These are phyloP conservation scores for Scedosporium aurantiacum DNA, from an alignment of 2,329 filamentous ascomycete genomes.

Conservation along the genomic window DNA sequence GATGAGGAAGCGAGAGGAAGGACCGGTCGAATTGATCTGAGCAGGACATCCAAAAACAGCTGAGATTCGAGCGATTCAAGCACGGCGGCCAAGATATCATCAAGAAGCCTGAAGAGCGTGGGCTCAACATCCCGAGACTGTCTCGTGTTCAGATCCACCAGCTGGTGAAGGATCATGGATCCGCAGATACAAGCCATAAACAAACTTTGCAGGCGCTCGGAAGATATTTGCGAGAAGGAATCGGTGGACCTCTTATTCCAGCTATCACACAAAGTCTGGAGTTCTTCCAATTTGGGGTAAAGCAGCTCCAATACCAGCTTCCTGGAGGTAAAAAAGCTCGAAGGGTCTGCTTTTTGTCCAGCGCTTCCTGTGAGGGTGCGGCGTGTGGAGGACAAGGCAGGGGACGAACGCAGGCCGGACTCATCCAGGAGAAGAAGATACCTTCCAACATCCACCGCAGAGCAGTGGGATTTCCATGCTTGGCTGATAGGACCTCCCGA, in stretches of 20 bases:
- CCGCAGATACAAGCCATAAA: constrained; percentile 35
- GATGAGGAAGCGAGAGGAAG: constrained; percentile 32
- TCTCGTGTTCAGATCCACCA: constrained; percentile 34
- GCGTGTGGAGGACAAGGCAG: neutral
- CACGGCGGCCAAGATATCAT: constrained; percentile 28
- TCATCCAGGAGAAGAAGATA: constrained; percentile 45
- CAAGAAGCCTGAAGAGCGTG: constrained; percentile 27
- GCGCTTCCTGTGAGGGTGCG: neutral
- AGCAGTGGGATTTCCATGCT: constrained; percentile 32
- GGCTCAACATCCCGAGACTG: constrained; percentile 38
- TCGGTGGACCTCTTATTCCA: constrained; percentile 36
- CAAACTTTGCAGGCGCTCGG: constrained; percentile 41
- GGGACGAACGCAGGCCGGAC: constrained; percentile 7
- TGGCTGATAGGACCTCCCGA: constrained; percentile 39
- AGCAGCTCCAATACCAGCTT: constrained; percentile 44
- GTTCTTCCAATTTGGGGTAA: constrained; percentile 39
- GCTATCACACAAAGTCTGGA: constrained; percentile 32
- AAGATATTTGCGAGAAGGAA: constrained; percentile 36
- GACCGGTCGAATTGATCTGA: constrained; percentile 31
- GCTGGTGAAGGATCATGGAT: constrained; percentile 34
- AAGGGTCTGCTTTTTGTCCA: constrained; percentile 17
- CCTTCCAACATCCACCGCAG: constrained; percentile 32
- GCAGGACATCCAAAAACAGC: constrained; percentile 32
- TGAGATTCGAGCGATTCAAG: constrained; percentile 33
- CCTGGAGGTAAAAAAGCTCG: constrained; percentile 29